Conservation (phyloP, 148 eudicot genomes). For the Heliosperma pusillum region DNA sequence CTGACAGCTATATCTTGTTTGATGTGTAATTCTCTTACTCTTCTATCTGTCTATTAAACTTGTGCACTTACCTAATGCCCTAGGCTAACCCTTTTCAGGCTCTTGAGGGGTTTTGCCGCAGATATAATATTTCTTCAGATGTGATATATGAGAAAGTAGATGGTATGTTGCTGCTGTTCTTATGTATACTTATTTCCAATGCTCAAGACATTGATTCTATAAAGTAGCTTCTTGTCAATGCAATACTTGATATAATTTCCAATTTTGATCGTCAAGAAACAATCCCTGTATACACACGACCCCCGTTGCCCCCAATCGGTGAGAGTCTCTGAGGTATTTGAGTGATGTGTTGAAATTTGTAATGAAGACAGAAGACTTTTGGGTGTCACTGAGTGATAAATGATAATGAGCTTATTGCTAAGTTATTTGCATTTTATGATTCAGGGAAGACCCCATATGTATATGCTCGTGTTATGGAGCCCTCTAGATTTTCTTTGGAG, state of each 20-base stretch:
- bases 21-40: conserved; percentile 9
- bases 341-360: not conserved
- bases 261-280: not conserved
- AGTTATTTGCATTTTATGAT: conserved; percentile 14
- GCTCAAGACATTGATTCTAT: conserved; percentile 3
- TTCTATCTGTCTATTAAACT: conserved; percentile 1
- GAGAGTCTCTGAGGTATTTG: not conserved
- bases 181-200: not conserved
- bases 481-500: conserved; percentile 81
- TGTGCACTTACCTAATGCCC: conserved; percentile 1
- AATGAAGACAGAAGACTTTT: not conserved
- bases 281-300: not conserved
- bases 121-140: conserved; percentile 54
- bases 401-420: conserved; percentile 2
- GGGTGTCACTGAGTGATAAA: not conserved
- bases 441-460: conserved; percentile 89
- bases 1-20: not conserved
- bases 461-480: conserved; percentile 75
- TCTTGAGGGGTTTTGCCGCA: conserved; percentile 97
- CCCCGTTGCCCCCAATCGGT: not conserved
- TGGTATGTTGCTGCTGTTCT: conserved; percentile 42
- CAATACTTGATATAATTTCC: not conserved
- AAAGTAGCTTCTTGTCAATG: not conserved
- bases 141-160: conserved; percentile 65
- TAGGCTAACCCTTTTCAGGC: conserved; percentile 53